Percentiles rank a stretch among this genome's conserved stretches.
These are phyloP conservation scores for Crithidia sp. DNA, from an alignment of 208 protist species.

Conservation along the genomic window DNA sequence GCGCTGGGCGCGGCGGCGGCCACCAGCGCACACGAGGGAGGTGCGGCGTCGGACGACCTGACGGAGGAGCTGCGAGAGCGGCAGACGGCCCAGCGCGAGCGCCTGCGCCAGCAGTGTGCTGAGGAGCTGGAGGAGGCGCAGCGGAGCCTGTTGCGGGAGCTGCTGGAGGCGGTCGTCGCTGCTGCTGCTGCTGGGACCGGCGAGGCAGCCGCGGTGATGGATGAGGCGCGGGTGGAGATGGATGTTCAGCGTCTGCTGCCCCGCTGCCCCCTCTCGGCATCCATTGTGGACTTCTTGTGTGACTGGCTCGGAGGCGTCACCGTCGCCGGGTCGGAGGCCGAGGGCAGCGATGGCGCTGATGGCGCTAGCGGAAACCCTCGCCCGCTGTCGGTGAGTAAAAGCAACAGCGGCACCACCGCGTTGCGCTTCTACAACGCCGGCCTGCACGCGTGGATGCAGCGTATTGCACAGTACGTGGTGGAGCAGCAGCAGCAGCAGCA, in stretches of 20 bases:
- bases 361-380: slow-evolving; percentile 13
- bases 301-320: slow-evolving; percentile 39
- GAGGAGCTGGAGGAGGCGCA: slow-evolving; percentile 71
- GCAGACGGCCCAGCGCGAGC: slow-evolving; percentile 14
- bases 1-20: neutral
- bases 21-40: neutral
- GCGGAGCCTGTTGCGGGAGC: slow-evolving; percentile 59
- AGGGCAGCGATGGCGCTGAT: neutral
- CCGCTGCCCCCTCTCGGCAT: slow-evolving; percentile 50
- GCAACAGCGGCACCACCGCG: slow-evolving; percentile 24
- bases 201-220: slow-evolving; percentile 52
- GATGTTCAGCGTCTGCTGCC: slow-evolving; percentile 66
- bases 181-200: slow-evolving; percentile 52
- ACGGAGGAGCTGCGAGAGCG: slow-evolving; percentile 28
- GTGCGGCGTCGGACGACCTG: slow-evolving; percentile 26
- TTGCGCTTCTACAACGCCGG: slow-evolving; percentile 59
- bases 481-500: slow-evolving; percentile 33
- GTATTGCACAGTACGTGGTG: slow-evolving; percentile 53
- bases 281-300: slow-evolving; percentile 59
- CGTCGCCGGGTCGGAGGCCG: neutral
- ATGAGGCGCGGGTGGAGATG: slow-evolving; percentile 65
- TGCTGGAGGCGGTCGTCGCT: slow-evolving; percentile 71
- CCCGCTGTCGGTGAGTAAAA: neutral
- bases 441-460: slow-evolving; percentile 79
- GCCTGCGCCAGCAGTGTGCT: slow-evolving; percentile 27